Evolutionary conservation across 352 stramenopile species (phyloP), one percentile per base, ranked within the genome.

Genomic region (Globisporangium sylvaticum): DNA sequence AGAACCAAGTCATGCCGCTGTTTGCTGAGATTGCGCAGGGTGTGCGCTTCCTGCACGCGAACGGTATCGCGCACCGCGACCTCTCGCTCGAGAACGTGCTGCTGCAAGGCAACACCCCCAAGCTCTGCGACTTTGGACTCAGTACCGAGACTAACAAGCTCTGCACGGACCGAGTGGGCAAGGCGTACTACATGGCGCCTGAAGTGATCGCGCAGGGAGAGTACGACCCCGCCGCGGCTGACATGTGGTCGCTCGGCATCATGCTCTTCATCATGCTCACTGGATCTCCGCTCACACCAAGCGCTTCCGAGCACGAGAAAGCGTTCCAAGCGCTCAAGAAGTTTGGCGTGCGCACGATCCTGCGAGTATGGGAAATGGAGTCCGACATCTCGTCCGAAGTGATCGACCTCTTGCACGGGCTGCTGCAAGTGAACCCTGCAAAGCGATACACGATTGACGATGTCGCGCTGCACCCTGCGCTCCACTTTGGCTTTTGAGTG

Each of bases 201-300:
- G 81, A 90, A 66, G 80, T 88, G 4, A 71, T 82, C 32, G 62
- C 65, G 4, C 63, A 69, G 24, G 39, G 72, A 27, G 27, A 25
- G 31, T 89, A 88, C 71, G 75, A 86, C 48, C 80, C 78, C 0
- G 65, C 68, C 18, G 77, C 57, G 3, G 81, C 81, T 20, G 84
- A 92, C 34, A 74, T 89, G 62, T 90, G 81, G 84, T 89, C 84
- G 22, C 73, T 92, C 1, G 81, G 84, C 14, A 71, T 88, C 29
- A 68, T 92, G 39, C 66, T 92, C 12, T 91, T 88, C 74, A 80
- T 89, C 64, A 82, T 89, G 73, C 32, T 91, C 25, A 81, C 77
- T 4, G 84, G 84, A 0, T 84, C 81, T 10, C 81, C 80, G 22
- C 76, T 88, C 4, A 67, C 74, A n/a, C 65, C 69, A 4, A 70